Percentiles rank a stretch among this genome's conserved stretches.
Evolutionary conservation across 768 basidiomycete species (phyloP).

Genomic region (Rubroboletus pulcherrimus): DNA sequence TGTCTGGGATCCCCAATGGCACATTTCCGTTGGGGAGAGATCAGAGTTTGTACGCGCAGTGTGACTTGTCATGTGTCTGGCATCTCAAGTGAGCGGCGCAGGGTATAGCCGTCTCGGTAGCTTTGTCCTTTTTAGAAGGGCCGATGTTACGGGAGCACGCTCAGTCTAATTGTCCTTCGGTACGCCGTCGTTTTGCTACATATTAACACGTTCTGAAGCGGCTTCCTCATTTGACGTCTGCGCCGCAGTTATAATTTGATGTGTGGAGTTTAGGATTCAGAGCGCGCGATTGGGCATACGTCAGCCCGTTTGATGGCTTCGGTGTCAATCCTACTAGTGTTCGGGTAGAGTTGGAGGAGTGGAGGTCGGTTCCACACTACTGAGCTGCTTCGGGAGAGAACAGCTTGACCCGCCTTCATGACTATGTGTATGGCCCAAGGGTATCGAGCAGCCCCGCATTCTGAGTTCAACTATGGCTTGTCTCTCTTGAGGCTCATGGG

Average conservation of each 20-base stretch:
- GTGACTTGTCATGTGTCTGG: conserved; percentile 3
- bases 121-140: neutral
- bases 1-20: neutral
- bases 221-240: neutral
- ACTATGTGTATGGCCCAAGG: neutral
- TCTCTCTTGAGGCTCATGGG: neutral
- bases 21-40: neutral
- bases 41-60: neutral
- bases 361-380: neutral
- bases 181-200: too few species aligned
- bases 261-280: neutral
- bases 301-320: neutral
- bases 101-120: neutral
- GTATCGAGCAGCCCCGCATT: neutral
- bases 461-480: neutral
- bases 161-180: neutral
- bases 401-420: neutral
- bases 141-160: neutral
- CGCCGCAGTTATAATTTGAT: neutral
- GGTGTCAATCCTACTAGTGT: neutral
- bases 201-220: neutral
- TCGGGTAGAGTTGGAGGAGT: too few species aligned
- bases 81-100: conserved; percentile 6
- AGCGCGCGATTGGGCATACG: neutral
- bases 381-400: neutral